Percentiles rank a stretch among this genome's conserved stretches.
phyloP scores from a whole-genome alignment of 2,329 filamentous ascomycete genomes.

The Curvularia sp. region DNA sequence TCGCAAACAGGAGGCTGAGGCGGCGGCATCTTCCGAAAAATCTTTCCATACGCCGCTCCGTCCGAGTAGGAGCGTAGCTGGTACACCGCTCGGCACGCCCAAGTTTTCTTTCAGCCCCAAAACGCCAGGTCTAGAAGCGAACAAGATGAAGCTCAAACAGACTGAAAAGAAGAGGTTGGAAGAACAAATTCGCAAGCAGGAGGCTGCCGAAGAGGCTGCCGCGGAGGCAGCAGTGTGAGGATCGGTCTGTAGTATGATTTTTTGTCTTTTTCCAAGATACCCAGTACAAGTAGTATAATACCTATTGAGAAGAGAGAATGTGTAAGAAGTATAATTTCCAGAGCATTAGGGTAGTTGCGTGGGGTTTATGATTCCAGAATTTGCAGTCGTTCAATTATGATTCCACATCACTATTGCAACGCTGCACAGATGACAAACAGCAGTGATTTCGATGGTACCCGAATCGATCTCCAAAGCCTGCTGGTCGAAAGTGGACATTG shows the following conservation, averaged over 20 bases:
- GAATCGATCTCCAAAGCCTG: too few species aligned
- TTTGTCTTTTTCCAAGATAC: background rate
- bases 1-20: slow-evolving; percentile 47
- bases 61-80: slow-evolving; percentile 25
- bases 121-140: slow-evolving; percentile 49
- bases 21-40: background rate
- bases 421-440: too few species aligned
- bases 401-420: too few species aligned
- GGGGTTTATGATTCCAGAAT: too few species aligned
- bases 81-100: slow-evolving; percentile 43
- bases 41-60: slow-evolving; percentile 41
- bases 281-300: background rate
- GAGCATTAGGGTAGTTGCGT: too few species aligned
- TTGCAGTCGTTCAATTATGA: too few species aligned
- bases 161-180: slow-evolving; percentile 55
- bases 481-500: too few species aligned
- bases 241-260: background rate
- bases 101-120: slow-evolving; percentile 55
- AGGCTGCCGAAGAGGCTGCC: slow-evolving; percentile 42
- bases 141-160: slow-evolving; percentile 55
- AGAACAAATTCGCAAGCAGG: slow-evolving; percentile 53
- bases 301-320: too few species aligned
- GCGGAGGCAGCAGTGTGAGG: background rate
- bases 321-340: too few species aligned
- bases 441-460: too few species aligned